Evolutionary conservation across 768 basidiomycete species (phyloP).

Genomic region (Clavulina sp.): DNA sequence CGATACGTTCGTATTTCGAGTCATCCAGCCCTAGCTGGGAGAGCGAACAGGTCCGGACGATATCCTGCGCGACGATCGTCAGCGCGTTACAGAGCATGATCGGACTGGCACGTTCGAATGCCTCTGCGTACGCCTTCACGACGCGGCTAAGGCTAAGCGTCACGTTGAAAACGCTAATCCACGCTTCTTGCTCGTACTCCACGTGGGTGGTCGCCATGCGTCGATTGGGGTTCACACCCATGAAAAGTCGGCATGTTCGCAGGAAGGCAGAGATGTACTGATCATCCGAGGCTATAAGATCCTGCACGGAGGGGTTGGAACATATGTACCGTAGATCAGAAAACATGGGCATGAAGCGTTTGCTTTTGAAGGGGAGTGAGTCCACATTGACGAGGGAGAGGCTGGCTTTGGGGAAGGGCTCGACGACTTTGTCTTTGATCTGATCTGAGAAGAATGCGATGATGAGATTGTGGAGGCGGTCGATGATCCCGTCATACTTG

Average conservation of each 20-base stretch:
- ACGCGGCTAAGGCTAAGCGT: conserved; percentile 78
- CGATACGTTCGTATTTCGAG: conserved; percentile 41
- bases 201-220: conserved; percentile 69
- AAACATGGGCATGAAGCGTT: conserved; percentile 91
- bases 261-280: conserved; percentile 55
- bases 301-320: conserved; percentile 63
- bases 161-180: conserved; percentile 94
- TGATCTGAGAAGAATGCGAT: conserved; percentile 88
- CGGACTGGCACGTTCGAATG: conserved; percentile 41
- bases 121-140: conserved; percentile 78
- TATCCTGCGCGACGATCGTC: conserved; percentile 47
- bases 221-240: conserved; percentile 82
- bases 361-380: conserved; percentile 75
- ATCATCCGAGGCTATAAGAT: conserved; percentile 51
- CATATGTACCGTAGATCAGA: conserved; percentile 76
- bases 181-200: conserved; percentile 92
- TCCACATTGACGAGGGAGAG: conserved; percentile 49
- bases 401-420: conserved; percentile 6
- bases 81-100: conserved; percentile 51
- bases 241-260: conserved; percentile 72
- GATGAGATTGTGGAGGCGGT: conserved; percentile 66
- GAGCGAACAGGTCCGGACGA: conserved; percentile 52
- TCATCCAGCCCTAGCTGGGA: conserved; percentile 50
- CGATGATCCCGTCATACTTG: conserved; percentile 50
- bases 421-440: conserved; percentile 25